phyloP scores from a whole-genome alignment of 2,329 filamentous ascomycete genomes.

The Acrocalymma vagum region DNA sequence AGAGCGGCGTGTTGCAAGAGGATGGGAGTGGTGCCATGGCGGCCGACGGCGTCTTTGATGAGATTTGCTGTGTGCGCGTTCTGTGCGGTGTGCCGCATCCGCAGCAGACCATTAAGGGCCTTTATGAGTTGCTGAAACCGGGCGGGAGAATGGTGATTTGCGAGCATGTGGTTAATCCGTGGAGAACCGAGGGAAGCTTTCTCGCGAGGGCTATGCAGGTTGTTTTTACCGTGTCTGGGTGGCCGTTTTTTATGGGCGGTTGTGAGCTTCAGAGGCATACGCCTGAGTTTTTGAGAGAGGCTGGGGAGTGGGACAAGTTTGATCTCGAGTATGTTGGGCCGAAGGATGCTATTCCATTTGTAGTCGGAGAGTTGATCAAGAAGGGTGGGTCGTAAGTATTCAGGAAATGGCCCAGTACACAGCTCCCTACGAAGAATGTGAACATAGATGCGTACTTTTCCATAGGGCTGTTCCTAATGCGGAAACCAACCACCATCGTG shows the following conservation, averaged over 20 bases:
- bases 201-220: constrained; percentile 56
- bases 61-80: constrained; percentile 63
- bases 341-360: constrained; percentile 39
- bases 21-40: constrained; percentile 28
- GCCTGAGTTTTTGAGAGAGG: constrained; percentile 51
- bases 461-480: too few relatives aligned
- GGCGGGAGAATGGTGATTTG: constrained; percentile 64
- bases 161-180: constrained; percentile 65
- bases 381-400: too few relatives aligned
- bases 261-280: constrained; percentile 62
- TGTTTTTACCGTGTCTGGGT: constrained; percentile 56
- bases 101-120: constrained; percentile 52
- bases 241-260: constrained; percentile 62
- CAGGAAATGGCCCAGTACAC: too few relatives aligned
- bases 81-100: constrained; percentile 63
- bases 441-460: too few relatives aligned
- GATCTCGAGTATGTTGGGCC: constrained; percentile 52
- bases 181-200: constrained; percentile 55
- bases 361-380: constrained; percentile 49
- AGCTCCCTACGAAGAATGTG: too few relatives aligned
- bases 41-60: constrained; percentile 59
- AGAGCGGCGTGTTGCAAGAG: constrained; percentile 49
- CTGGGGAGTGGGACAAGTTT: constrained; percentile 59
- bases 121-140: constrained; percentile 62
- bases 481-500: too few relatives aligned